Evolutionary conservation across 495 filamentous ascomycete species (phyloP), one percentile per base, ranked within the genome.

Genomic region (Rhypophila decipiens): DNA sequence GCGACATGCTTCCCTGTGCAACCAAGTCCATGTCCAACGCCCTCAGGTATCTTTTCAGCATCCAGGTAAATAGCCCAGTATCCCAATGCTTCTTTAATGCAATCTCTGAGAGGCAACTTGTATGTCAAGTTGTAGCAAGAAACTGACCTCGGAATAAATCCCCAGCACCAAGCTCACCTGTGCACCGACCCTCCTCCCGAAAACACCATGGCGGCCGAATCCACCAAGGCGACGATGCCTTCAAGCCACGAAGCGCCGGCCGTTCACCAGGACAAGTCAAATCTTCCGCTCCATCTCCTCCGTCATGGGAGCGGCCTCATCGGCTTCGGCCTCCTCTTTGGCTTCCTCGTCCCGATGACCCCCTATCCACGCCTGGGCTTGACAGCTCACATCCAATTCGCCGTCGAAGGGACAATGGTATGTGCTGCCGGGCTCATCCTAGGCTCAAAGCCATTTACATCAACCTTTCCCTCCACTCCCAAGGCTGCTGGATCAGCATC

Each of bases 321-420:
- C 23, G 50, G 31, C 22, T 48, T 44, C 22, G 50, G 50, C n/a
- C 39, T 53, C 8, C 39, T 53, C 13, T 53, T 48, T 24, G 50
- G 50, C 50, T 47, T 44, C 39, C 23, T 48, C 39, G 40, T 53
- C 12, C 50, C 50, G 21, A 20, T 53, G 4, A 46, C 46, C 2
- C 50, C 50, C 0, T 49, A 53, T 22, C 50, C 50, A 20, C 50
- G 50, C 22, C 50, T 53, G 5, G 50, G 13, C n/a, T 27, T 53
- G 5, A 53, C 50, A 12, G 50, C 50, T 23, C 50, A 53, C 45
- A 53, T 53, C 29, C 50, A 53, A 17, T 53, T 53, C 39, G 50
- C 44, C 40, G 39, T 53, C 35, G 44, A 53, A 36, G 50, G 50
- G 13, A 44, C 35, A 31, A 53, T 53, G 50, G 50, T 53, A 15